Percentiles rank a stretch among this genome's conserved stretches.
These are phyloP conservation scores for Syzygium aromaticum DNA, from an alignment of 345 rosid genomes.

Conservation along the genomic window DNA sequence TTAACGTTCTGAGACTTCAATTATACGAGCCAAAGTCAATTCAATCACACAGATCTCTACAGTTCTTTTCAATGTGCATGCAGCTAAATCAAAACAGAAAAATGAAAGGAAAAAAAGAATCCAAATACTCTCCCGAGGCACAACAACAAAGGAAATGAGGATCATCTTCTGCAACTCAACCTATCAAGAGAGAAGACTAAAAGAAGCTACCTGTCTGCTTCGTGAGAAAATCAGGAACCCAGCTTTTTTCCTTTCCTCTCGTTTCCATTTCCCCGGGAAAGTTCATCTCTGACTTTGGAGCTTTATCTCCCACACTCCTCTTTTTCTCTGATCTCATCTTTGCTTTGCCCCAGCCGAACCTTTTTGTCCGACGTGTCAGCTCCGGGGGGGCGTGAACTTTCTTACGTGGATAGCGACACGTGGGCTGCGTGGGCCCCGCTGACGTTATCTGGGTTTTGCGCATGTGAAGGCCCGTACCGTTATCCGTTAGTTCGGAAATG, in stretches of 20 bases:
- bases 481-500: neutral
- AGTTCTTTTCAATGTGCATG: neutral
- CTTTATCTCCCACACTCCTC: neutral
- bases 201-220: neutral
- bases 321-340: neutral
- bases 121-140: neutral
- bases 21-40: neutral
- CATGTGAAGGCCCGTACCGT: neutral
- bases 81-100: neutral
- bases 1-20: neutral
- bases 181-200: neutral
- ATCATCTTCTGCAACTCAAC: neutral
- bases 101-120: neutral
- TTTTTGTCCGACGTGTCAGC: neutral
- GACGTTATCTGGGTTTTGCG: neutral
- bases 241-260: neutral
- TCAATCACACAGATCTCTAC: neutral
- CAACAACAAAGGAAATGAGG: neutral
- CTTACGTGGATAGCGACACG: neutral
- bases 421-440: slow-evolving; percentile 3
- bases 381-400: neutral
- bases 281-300: neutral
- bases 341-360: neutral
- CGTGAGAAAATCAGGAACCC: neutral
- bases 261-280: neutral